Evolutionary conservation across 169 alveolate species (phyloP), one percentile per base, ranked within the genome.

Genomic region (Babesia bigemina): DNA sequence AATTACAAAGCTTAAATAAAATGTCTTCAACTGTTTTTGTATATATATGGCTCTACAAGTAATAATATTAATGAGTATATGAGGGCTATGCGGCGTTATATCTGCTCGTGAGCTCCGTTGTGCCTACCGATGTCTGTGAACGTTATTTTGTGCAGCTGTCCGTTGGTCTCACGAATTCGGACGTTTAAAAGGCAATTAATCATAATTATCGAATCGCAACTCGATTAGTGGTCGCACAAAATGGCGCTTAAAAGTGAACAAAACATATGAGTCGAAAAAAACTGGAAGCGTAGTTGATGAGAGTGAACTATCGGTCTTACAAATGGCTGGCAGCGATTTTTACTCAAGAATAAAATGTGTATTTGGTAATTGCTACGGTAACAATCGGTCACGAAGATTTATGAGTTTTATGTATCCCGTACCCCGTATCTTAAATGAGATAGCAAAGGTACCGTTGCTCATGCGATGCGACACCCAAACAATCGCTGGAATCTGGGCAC

Each of bases 271-370:
- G 71, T 56, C 50, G 36, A 11, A 26, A 58, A 19, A 69, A 29
- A 0, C 8, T 12, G 63, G 63, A 6, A 79, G 60, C 7, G 70
- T 84, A 1, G 78, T 53, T 17, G 87, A 17, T 21, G 83, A 70
- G 70, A 26, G 69, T 70, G 16, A 21, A 79, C 24, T 62, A 79
- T 39, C 60, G 70, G 42, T 13, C 71, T 2, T 58, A 65, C 70
- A 69, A n/a, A 33, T 79, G 87, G 87, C 83, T 76, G 0, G 84
- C 87, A 24, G 53, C 83, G 44, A 28, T 13, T 10, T 13, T 53
- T 14, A 28, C 13, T 13, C 87, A 56, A 50, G 82, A 70, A 42
- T 79, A 2, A 21, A 36, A 24, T 11, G 22, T 13, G 17, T 4
- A 4, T 10, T 57, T 21, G 22, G 17, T 21, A 0, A 10, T 4